phyloP scores from a whole-genome alignment of 1,139 yeast genomes.

The Nadsonia starkeyi-henricii region DNA sequence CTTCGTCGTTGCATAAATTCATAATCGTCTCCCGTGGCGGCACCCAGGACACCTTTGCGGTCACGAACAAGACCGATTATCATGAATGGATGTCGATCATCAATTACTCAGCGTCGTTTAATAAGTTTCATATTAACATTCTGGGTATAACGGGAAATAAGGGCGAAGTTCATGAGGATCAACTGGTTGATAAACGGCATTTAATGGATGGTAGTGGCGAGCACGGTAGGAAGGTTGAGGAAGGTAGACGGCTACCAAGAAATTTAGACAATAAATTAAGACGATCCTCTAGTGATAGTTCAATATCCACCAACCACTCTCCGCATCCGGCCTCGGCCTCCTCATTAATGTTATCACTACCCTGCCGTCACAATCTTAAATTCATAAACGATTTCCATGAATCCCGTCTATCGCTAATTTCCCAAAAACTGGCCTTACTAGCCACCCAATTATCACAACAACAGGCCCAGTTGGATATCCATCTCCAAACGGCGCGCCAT shows the following conservation, averaged over 20 bases:
- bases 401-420: conserved; percentile 7
- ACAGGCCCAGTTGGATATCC: conserved; percentile 22
- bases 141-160: conserved; percentile 13
- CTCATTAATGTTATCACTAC: neutral
- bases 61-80: conserved; percentile 26
- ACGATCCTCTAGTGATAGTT: neutral
- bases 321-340: too few relatives aligned
- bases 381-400: neutral
- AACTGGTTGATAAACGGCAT: conserved; percentile 3
- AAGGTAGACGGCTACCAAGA: too few relatives aligned
- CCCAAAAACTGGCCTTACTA: conserved; percentile 22
- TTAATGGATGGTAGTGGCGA: conserved; percentile 4
- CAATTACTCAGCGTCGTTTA: conserved; percentile 40
- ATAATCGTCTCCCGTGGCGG: conserved; percentile 23
- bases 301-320: neutral
- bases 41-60: conserved; percentile 25
- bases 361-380: conserved; percentile 1
- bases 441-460: conserved; percentile 13
- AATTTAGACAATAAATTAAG: neutral
- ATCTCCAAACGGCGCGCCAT: conserved; percentile 27
- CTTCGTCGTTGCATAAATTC: conserved; percentile 11
- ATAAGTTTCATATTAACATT: conserved; percentile 25
- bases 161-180: conserved; percentile 8
- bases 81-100: conserved; percentile 43
- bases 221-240: conserved; percentile 3